Conservation (phyloP, 352 stramenopile genomes). For the Phytophthora hybrid region DNA sequence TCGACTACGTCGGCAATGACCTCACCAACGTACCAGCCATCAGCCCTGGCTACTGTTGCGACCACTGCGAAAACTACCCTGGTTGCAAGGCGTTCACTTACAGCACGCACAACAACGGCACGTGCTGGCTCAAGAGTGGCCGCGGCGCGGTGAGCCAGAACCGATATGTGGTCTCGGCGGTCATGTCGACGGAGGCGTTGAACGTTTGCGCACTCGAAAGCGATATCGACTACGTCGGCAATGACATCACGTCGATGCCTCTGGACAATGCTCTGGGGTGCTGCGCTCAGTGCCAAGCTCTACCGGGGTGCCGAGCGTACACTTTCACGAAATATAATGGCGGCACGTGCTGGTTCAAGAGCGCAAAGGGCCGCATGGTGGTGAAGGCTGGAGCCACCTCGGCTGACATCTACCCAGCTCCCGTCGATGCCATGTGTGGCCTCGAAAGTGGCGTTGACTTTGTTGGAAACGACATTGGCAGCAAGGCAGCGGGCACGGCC, state of each 20-base stretch:
- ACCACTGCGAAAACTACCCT: conserved; percentile 9
- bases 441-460: conserved; percentile 32
- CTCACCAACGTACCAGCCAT: conserved; percentile 5
- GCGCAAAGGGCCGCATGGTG: conserved; percentile 28
- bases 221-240: conserved; percentile 24
- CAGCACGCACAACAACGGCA: conserved; percentile 51
- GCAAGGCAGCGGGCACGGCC: conserved; percentile 2
- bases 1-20: conserved; percentile 9
- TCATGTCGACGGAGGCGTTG: conserved; percentile 12
- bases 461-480: conserved; percentile 38
- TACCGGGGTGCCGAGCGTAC: conserved; percentile 14
- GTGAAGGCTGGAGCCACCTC: conserved; percentile 3
- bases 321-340: conserved; percentile 34
- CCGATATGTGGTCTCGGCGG: conserved; percentile 5
- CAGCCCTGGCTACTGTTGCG: conserved; percentile 6
- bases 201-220: conserved; percentile 13
- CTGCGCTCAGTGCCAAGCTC: conserved; percentile 7
- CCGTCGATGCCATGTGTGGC: conserved; percentile 14
- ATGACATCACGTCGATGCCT: conserved; percentile 17
- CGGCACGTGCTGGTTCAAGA: conserved; percentile 67
- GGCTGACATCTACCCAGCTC: conserved; percentile 4
- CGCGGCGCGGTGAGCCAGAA: conserved; percentile 24
- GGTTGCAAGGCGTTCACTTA: conserved; percentile 47
- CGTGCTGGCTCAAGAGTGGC: conserved; percentile 67
- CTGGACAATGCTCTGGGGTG: conserved; percentile 1